These are phyloP conservation scores for Tilletia setariae DNA, from an alignment of 1,284 basidiomycete genomes.

Conservation along the genomic window DNA sequence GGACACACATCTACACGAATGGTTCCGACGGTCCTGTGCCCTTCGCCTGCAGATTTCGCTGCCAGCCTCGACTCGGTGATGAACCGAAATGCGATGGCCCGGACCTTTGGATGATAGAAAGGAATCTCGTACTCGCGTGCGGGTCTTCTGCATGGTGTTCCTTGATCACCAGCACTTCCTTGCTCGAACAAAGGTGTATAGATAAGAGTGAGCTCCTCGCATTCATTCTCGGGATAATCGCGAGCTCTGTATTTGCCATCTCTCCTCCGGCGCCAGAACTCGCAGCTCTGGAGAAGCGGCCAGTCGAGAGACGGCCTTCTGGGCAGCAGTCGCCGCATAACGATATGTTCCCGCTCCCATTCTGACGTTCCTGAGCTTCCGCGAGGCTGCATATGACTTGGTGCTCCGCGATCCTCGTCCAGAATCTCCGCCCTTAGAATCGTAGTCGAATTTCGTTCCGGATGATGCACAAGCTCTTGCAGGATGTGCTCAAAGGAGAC, in stretches of 20 bases:
- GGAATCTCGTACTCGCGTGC: slow-evolving; percentile 30
- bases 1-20: slow-evolving; percentile 23
- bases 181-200: slow-evolving; percentile 26
- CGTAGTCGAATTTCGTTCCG: slow-evolving; percentile 44
- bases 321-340: neutral
- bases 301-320: slow-evolving; percentile 3
- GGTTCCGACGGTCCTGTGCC: neutral
- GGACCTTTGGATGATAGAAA: slow-evolving; percentile 51
- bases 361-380: neutral
- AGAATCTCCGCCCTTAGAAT: slow-evolving; percentile 48
- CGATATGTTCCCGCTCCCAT: neutral
- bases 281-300: neutral
- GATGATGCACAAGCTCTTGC: slow-evolving; percentile 40
- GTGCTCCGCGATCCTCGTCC: slow-evolving; percentile 9
- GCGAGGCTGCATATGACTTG: neutral
- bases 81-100: slow-evolving; percentile 42
- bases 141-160: neutral
- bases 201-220: slow-evolving; percentile 25
- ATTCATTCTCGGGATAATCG: slow-evolving; percentile 16
- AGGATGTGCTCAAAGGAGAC: slow-evolving; percentile 36
- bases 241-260: neutral
- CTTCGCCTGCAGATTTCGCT: neutral
- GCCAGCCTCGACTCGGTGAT: neutral
- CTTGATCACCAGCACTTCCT: neutral
- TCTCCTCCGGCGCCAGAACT: neutral